Percentiles rank a stretch among this genome's conserved stretches.
Evolutionary conservation across 768 basidiomycete species (phyloP).

Genomic region (Sistotremastrum niveocremeum): DNA sequence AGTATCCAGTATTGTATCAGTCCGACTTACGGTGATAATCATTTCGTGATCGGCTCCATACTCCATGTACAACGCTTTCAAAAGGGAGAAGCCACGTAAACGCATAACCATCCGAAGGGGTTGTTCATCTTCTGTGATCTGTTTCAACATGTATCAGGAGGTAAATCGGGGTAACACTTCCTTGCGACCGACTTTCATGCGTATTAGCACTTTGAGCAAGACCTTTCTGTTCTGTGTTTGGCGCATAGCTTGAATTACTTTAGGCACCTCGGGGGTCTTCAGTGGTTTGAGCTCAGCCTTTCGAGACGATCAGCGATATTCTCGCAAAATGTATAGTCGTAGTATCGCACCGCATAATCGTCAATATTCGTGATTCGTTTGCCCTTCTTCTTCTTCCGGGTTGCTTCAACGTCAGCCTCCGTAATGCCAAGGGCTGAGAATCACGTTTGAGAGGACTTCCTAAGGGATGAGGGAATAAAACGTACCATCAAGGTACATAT

Average conservation of each 20-base stretch:
- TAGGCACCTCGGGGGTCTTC: slow-evolving; percentile 68
- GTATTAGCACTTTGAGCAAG: slow-evolving; percentile 66
- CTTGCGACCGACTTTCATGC: slow-evolving; percentile 53
- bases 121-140: slow-evolving; percentile 78
- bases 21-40: slow-evolving; percentile 43
- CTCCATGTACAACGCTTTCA: slow-evolving; percentile 81
- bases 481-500: slow-evolving; percentile 83
- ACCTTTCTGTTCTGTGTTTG: slow-evolving; percentile 79
- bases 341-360: slow-evolving; percentile 62
- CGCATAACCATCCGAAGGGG: slow-evolving; percentile 79
- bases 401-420: slow-evolving; percentile 69
- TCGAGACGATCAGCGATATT: neutral
- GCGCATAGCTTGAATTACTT: slow-evolving; percentile 81
- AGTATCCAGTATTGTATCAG: neutral
- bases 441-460: neutral
- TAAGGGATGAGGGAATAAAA: neutral
- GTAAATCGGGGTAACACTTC: slow-evolving; percentile 1
- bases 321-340: neutral
- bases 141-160: neutral
- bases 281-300: slow-evolving; percentile 74
- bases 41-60: slow-evolving; percentile 57
- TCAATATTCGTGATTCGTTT: slow-evolving; percentile 72
- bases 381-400: slow-evolving; percentile 66
- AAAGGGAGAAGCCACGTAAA: slow-evolving; percentile 82
- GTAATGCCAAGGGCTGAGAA: slow-evolving; percentile 76